Conservation (phyloP, 2,329 filamentous ascomycete species). For the Diaporthe vaccinii region DNA sequence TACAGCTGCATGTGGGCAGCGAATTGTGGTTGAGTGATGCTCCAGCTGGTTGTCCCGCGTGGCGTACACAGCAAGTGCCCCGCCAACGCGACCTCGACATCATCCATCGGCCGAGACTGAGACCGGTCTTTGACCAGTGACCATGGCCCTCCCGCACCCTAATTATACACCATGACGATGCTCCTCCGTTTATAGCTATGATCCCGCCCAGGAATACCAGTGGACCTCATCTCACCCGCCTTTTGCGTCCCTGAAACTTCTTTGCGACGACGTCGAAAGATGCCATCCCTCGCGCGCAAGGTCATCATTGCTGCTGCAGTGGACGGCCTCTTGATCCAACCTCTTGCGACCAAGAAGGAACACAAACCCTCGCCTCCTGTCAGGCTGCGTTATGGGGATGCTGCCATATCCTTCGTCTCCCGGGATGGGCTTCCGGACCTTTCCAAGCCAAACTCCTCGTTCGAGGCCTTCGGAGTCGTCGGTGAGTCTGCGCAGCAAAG, state of each 20-base stretch:
- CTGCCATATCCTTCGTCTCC: constrained; percentile 58
- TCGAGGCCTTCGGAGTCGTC: constrained; percentile 72
- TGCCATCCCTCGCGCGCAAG: constrained; percentile 86
- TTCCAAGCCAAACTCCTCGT: constrained; percentile 61
- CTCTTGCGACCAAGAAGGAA: constrained; percentile 73
- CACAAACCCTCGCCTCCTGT: constrained; percentile 69
- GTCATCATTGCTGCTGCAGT: constrained; percentile 83
- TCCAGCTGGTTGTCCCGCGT: constrained; percentile 11
- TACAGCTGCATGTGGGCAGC: constrained; percentile 38
- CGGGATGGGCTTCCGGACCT: constrained; percentile 62
- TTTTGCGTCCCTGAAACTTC: constrained; percentile 38
- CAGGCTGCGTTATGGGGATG: constrained; percentile 78
- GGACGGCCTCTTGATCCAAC: constrained; percentile 87
- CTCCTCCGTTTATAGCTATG: constrained; percentile 10
- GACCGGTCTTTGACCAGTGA: constrained; percentile 20
- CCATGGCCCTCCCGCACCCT: constrained; percentile 22
- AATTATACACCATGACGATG: constrained; percentile 28
- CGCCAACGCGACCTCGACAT: constrained; percentile 25
- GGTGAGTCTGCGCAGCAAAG: constrained; percentile 55
- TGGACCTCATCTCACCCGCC: constrained; percentile 36
- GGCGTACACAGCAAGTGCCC: constrained; percentile 26
- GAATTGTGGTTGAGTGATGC: constrained; percentile 12
- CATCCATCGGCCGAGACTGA: constrained; percentile 10
- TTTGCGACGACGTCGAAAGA: constrained; percentile 52
- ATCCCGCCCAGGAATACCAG: constrained; percentile 23